Percentiles rank a stretch among this genome's conserved stretches.
phyloP scores from a whole-genome alignment of 2,329 filamentous ascomycete species.

The Rutstroemia sp. region DNA sequence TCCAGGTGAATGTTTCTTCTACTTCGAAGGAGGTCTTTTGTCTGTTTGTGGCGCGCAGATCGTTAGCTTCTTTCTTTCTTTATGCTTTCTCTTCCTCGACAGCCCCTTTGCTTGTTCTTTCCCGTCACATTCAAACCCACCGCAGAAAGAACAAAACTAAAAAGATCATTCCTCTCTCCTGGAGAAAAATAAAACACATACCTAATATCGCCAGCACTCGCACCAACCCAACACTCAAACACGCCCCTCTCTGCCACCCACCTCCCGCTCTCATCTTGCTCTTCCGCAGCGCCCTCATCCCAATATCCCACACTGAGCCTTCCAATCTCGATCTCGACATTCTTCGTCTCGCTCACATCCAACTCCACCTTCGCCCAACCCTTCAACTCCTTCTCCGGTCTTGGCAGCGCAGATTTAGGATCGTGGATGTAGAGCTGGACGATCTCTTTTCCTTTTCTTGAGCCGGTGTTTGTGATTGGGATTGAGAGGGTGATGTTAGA shows the following conservation, averaged over 20 bases:
- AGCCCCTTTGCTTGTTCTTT: conserved; percentile 1
- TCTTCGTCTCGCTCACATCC: conserved; percentile 41
- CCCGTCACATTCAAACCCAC: not conserved
- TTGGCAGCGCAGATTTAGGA: conserved; percentile 51
- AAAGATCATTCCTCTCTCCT: too few species aligned
- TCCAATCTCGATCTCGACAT: conserved; percentile 35
- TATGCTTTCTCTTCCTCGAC: not conserved
- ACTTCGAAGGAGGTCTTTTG: conserved; percentile 48
- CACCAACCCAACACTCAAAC: conserved; percentile 54
- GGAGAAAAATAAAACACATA: conserved; percentile 30
- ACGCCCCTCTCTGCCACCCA: conserved; percentile 61
- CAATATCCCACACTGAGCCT: conserved; percentile 52
- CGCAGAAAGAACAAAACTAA: not conserved
- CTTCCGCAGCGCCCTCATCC: conserved; percentile 37
- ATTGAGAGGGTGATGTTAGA: conserved; percentile 31
- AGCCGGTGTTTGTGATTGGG: conserved; percentile 53
- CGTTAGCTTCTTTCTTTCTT: too few species aligned
- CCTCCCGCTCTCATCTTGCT: conserved; percentile 33
- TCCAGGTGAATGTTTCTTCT: conserved; percentile 58
- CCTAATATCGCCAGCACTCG: conserved; percentile 57
- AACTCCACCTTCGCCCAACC: conserved; percentile 61
- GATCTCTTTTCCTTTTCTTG: conserved; percentile 50
- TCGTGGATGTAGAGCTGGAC: conserved; percentile 64
- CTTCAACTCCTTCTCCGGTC: conserved; percentile 64
- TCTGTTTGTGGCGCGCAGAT: conserved; percentile 28